Evolutionary conservation across 495 filamentous ascomycete species (phyloP).

Genomic region (Hypomontagnella monticulosa): DNA sequence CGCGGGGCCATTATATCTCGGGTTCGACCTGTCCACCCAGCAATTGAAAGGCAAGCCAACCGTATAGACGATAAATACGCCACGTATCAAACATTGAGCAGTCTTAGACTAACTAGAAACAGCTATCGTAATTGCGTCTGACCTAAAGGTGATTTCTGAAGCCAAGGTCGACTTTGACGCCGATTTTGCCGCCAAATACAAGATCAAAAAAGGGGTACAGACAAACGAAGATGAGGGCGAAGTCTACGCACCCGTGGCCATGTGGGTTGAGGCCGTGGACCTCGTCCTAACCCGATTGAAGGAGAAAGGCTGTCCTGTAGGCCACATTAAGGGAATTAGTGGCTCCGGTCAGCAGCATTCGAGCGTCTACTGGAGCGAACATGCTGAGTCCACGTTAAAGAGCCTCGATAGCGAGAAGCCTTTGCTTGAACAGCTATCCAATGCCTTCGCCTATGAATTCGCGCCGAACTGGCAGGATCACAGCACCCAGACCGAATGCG

Average conservation of each 20-base stretch:
- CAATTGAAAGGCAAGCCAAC: constrained; percentile 79
- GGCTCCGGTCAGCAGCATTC: constrained; percentile 97
- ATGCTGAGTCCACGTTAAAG: constrained; percentile 72
- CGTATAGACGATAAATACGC: not conserved
- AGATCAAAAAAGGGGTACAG: constrained; percentile 86
- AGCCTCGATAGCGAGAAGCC: constrained; percentile 66
- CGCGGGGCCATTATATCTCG: constrained; percentile 77
- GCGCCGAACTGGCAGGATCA: constrained; percentile 98
- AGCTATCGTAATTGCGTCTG: constrained; percentile 82
- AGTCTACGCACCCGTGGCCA: constrained; percentile 89
- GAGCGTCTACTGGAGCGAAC: constrained; percentile 85
- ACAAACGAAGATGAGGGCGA: constrained; percentile 82
- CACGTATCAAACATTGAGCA: not conserved
- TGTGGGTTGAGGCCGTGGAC: constrained; percentile 95
- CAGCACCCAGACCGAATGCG: constrained; percentile 91
- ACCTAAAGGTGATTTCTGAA: constrained; percentile 78
- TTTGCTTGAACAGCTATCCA: constrained; percentile 73
- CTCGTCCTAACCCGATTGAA: constrained; percentile 78
- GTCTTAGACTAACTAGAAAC: constrained; percentile 3
- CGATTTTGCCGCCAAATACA: constrained; percentile 80
- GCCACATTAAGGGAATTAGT: constrained; percentile 80
- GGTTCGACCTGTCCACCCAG: constrained; percentile 96
- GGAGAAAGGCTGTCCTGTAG: constrained; percentile 77
- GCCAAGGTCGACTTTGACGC: constrained; percentile 79
- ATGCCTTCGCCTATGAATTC: constrained; percentile 84